phyloP scores from a whole-genome alignment of 352 stramenopile species.

The Phytophthora multivora region DNA sequence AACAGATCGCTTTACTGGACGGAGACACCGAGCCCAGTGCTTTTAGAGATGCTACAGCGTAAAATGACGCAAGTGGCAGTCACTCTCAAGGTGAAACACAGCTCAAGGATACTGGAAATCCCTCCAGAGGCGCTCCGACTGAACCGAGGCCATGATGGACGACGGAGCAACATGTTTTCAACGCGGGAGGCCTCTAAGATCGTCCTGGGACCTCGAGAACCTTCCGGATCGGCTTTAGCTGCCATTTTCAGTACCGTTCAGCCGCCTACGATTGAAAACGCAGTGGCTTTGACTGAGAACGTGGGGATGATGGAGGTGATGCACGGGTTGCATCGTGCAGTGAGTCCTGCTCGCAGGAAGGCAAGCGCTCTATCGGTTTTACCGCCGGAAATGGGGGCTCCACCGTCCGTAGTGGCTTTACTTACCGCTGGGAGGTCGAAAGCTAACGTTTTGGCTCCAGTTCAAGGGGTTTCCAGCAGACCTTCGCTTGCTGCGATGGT shows the following conservation, averaged over 20 bases:
- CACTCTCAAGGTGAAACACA: slow-evolving; percentile 59
- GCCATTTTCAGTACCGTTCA: slow-evolving; percentile 57
- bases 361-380: slow-evolving; percentile 14
- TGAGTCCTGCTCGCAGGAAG: slow-evolving; percentile 23
- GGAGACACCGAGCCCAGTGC: slow-evolving; percentile 48
- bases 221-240: slow-evolving; percentile 46
- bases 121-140: slow-evolving; percentile 30
- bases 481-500: slow-evolving; percentile 20
- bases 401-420: neutral
- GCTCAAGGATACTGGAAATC: slow-evolving; percentile 29
- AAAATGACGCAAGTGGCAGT: slow-evolving; percentile 72
- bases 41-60: slow-evolving; percentile 66
- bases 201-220: slow-evolving; percentile 55
- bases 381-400: slow-evolving; percentile 13
- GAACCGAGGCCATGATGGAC: slow-evolving; percentile 22
- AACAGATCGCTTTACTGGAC: slow-evolving; percentile 44
- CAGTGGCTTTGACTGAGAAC: slow-evolving; percentile 52
- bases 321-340: slow-evolving; percentile 35
- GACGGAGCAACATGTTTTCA: slow-evolving; percentile 62
- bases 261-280: slow-evolving; percentile 53
- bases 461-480: neutral
- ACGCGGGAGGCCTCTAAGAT: slow-evolving; percentile 60
- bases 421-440: slow-evolving; percentile 6
- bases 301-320: slow-evolving; percentile 39
- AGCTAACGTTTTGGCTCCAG: neutral